phyloP scores from a whole-genome alignment of 2,329 filamentous ascomycete genomes.

The Venturia carpophila region DNA sequence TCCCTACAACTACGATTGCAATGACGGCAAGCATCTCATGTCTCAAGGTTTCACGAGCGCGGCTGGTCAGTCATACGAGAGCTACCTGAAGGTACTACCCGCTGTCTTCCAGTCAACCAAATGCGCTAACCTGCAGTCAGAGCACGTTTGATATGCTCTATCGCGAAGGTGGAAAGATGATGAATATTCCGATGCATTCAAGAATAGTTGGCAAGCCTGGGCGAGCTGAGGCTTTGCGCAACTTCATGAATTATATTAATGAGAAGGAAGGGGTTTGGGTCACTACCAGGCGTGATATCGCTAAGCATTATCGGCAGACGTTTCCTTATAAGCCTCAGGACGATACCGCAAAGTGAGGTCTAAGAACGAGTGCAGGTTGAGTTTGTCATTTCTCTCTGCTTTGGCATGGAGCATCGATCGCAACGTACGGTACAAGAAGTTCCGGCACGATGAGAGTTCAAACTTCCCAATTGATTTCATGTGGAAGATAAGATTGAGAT shows the following conservation, averaged over 20 bases:
- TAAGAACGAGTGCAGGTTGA: too few relatives aligned
- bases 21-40: constrained; percentile 44
- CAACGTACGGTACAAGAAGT: too few relatives aligned
- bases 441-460: too few relatives aligned
- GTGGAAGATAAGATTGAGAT: not conserved
- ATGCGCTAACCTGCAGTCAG: constrained; percentile 6
- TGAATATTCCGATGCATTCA: constrained; percentile 49
- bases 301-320: constrained; percentile 39
- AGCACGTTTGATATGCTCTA: constrained; percentile 48
- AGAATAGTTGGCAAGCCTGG: constrained; percentile 47
- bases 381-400: too few relatives aligned
- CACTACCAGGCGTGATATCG: constrained; percentile 46
- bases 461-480: too few relatives aligned
- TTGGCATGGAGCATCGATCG: too few relatives aligned
- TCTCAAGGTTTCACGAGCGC: constrained; percentile 39
- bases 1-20: constrained; percentile 49
- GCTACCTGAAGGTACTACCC: constrained; percentile 35
- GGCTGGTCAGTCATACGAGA: constrained; percentile 36
- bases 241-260: constrained; percentile 47
- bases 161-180: constrained; percentile 50
- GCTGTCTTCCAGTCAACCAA: too few relatives aligned
- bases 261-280: constrained; percentile 49
- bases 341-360: not conserved
- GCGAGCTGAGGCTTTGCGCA: constrained; percentile 43
- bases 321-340: constrained; percentile 32